A percentile compares a stretch with the other conserved stretches of the same genome.
Evolutionary conservation across 2,329 filamentous ascomycete species (phyloP).

Genomic region (Penicillium italicum): DNA sequence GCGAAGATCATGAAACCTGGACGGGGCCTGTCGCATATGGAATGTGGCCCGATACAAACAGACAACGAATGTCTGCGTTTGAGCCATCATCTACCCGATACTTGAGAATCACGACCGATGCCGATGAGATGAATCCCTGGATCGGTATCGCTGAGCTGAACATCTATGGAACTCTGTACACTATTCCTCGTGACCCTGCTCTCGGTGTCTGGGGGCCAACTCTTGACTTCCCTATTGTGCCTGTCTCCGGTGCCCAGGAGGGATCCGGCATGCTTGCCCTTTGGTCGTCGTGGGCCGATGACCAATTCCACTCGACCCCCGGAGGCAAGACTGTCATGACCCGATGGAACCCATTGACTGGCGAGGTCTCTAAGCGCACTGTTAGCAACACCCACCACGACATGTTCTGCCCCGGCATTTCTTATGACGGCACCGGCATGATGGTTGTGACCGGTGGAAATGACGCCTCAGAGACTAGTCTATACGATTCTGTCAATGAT

Average conservation of each 20-base stretch:
- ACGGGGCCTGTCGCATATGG: conserved; percentile 8
- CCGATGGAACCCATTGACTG: conserved; percentile 10
- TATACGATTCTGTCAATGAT: conserved; percentile 32
- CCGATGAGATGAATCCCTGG: background rate
- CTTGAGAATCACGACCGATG: conserved; percentile 2
- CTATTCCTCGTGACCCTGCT: conserved; percentile 12
- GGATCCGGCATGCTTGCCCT: conserved; percentile 13
- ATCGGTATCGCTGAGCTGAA: conserved; percentile 10
- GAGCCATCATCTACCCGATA: conserved; percentile 7
- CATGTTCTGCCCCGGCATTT: conserved; percentile 47
- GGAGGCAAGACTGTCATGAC: conserved; percentile 20
- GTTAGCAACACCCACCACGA: conserved; percentile 27
- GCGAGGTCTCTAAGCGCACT: conserved; percentile 10
- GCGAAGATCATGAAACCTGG: conserved; percentile 4
- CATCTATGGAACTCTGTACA: conserved; percentile 10
- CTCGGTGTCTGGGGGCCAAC: conserved; percentile 27
- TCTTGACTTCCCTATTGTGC: conserved; percentile 27
- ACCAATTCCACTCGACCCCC: conserved; percentile 13
- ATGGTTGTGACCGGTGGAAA: conserved; percentile 56
- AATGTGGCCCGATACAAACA: conserved; percentile 9
- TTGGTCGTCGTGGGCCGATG: conserved; percentile 19
- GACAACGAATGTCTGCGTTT: conserved; percentile 10
- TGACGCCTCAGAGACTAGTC: conserved; percentile 47
- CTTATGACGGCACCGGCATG: conserved; percentile 47
- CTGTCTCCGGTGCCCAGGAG: conserved; percentile 23